Conservation (phyloP, 306 rosid species). For the Quercus dentata region DNA sequence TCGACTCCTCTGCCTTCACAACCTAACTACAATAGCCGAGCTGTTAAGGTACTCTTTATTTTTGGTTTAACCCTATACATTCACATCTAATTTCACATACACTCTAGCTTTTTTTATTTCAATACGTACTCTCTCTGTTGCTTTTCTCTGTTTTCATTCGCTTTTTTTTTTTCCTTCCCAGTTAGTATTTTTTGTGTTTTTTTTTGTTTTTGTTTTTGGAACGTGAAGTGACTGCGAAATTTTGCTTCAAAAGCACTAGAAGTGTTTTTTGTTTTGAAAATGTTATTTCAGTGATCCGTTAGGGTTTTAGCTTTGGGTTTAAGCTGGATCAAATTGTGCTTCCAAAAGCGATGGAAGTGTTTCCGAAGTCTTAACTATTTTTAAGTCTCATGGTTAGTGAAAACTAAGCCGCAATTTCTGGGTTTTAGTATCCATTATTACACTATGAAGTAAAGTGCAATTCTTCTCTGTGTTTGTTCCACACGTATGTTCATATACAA, state of each 20-base stretch:
- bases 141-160: neutral
- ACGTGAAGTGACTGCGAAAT: too few species aligned
- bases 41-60: conserved; percentile 58
- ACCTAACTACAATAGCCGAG: conserved; percentile 59
- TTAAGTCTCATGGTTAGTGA: neutral
- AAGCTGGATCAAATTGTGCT: neutral
- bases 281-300: neutral
- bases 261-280: neutral
- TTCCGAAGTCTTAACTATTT: neutral
- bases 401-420: neutral
- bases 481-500: too few species aligned
- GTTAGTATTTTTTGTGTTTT: too few species aligned
- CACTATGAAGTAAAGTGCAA: neutral
- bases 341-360: neutral
- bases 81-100: conserved; percentile 18
- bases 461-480: too few species aligned
- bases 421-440: neutral
- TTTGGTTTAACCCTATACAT: conserved; percentile 1
- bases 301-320: neutral
- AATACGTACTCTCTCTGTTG: neutral
- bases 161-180: neutral
- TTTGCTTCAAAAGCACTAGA: neutral
- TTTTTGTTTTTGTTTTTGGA: too few species aligned
- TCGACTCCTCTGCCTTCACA: conserved; percentile 36
- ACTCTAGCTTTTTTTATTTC: conserved; percentile 38